Conservation (phyloP, 1,139 yeast species). For the Geotrichum histeridarum region DNA sequence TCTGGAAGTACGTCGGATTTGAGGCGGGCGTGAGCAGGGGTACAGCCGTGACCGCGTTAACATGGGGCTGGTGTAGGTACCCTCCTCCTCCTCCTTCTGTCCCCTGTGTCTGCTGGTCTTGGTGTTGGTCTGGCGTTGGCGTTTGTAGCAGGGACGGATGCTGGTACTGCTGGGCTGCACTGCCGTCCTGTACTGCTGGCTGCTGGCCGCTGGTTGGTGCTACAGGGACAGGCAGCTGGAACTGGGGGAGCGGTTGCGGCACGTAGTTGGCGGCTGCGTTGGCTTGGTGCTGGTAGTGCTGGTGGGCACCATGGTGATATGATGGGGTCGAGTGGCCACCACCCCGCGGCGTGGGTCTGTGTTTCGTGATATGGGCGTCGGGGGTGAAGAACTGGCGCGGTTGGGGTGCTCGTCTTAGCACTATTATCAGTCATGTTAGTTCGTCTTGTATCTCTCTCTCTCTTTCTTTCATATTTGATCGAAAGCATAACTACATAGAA, state of each 20-base stretch:
- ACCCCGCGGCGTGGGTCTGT: conserved; percentile 17
- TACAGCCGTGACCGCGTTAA: conserved; percentile 25
- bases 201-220: not conserved
- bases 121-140: conserved; percentile 2
- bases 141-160: not conserved
- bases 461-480: not conserved
- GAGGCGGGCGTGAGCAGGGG: conserved; percentile 37
- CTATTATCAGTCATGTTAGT: conserved; percentile 1
- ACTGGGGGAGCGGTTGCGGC: conserved; percentile 13
- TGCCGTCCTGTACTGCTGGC: not conserved
- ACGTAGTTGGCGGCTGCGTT: conserved; percentile 6
- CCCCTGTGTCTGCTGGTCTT: conserved; percentile 4
- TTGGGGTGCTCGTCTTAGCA: conserved; percentile 19
- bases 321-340: not conserved
- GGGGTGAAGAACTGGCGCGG: conserved; percentile 21
- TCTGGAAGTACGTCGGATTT: conserved; percentile 33
- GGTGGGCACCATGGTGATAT: not conserved
- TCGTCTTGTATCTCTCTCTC: too few species aligned
- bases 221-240: not conserved
- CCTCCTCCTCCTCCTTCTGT: not conserved
- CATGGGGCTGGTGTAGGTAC: conserved; percentile 10
- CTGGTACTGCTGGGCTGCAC: not conserved
- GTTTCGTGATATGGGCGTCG: conserved; percentile 15
- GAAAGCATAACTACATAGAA: not conserved
- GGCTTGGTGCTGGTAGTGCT: not conserved